Conservation (phyloP, 805 yeast genomes). For the Teunomyces panamensis region DNA sequence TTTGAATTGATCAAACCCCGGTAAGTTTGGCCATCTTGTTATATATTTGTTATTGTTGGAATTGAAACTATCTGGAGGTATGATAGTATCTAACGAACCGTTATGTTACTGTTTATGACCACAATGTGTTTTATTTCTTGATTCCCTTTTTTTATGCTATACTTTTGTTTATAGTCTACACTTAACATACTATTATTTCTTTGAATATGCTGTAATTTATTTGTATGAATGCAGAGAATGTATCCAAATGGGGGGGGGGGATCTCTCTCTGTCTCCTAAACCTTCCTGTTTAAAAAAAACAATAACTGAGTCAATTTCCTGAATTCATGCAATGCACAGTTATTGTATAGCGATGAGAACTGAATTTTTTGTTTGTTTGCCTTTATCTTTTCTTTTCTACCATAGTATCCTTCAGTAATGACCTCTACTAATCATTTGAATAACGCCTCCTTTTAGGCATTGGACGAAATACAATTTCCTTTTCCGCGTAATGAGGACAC, state of each 20-base stretch:
- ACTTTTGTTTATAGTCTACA: slow-evolving; percentile 8
- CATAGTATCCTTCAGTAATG: not conserved
- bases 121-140: slow-evolving; percentile 2
- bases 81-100: not conserved
- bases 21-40: slow-evolving; percentile 8
- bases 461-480: slow-evolving; percentile 10
- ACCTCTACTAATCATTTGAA: not conserved
- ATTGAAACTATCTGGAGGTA: not conserved
- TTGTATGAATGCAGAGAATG: not conserved
- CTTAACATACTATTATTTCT: not conserved
- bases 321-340: not conserved
- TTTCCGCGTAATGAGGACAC: not conserved
- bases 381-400: not conserved
- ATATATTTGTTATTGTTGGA: slow-evolving; percentile 5
- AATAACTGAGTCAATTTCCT: not conserved
- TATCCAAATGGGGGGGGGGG: not conserved
- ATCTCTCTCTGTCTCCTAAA: not conserved
- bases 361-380: not conserved
- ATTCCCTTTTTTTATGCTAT: slow-evolving; percentile 1
- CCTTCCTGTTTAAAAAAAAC: not conserved
- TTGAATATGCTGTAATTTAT: not conserved
- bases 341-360: not conserved
- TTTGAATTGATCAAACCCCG: slow-evolving; percentile 67
- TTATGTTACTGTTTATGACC: not conserved
- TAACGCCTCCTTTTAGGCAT: slow-evolving; percentile 18